Percentiles rank a stretch among this genome's conserved stretches.
Conservation (phyloP, 2,329 filamentous ascomycete species). For the Bertia moriformis region DNA sequence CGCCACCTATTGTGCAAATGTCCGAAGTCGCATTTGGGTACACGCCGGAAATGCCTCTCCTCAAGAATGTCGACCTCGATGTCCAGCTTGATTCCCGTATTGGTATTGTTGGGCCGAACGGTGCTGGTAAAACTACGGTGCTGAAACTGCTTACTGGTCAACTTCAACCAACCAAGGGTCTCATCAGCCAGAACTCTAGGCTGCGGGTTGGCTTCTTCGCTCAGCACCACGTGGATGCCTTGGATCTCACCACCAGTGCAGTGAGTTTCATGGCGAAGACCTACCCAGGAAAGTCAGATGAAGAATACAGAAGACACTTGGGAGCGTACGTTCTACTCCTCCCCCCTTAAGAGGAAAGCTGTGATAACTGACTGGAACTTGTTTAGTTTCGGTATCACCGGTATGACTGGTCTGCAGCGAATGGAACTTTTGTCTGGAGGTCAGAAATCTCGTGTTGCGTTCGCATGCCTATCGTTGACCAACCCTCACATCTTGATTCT, state of each 20-base stretch:
- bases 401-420: slow-evolving; percentile 90
- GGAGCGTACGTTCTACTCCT: slow-evolving; percentile 41
- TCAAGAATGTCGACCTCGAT: slow-evolving; percentile 80
- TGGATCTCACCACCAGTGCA: slow-evolving; percentile 76
- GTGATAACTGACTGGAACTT: not conserved
- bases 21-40: slow-evolving; percentile 84
- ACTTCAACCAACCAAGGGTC: slow-evolving; percentile 58
- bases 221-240: slow-evolving; percentile 92
- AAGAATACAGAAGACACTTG: slow-evolving; percentile 89
- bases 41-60: slow-evolving; percentile 59
- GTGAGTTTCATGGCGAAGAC: slow-evolving; percentile 92
- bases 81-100: slow-evolving; percentile 97
- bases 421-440: slow-evolving; percentile 89
- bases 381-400: slow-evolving; percentile 58
- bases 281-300: slow-evolving; percentile 81
- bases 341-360: too few species aligned
- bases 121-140: slow-evolving; percentile 96
- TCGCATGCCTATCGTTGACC: slow-evolving; percentile 83
- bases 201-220: slow-evolving; percentile 92
- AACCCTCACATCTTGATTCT: slow-evolving; percentile 96
- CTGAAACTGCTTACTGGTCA: slow-evolving; percentile 90
- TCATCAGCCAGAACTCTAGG: slow-evolving; percentile 79
- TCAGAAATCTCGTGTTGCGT: slow-evolving; percentile 95
- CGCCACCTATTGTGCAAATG: slow-evolving; percentile 97
- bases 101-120: slow-evolving; percentile 97